A percentile compares a stretch with the other conserved stretches of the same genome.
Evolutionary conservation across 371 early-diverging fungal genomes (phyloP).

Genomic region (Mortierella sp.): DNA sequence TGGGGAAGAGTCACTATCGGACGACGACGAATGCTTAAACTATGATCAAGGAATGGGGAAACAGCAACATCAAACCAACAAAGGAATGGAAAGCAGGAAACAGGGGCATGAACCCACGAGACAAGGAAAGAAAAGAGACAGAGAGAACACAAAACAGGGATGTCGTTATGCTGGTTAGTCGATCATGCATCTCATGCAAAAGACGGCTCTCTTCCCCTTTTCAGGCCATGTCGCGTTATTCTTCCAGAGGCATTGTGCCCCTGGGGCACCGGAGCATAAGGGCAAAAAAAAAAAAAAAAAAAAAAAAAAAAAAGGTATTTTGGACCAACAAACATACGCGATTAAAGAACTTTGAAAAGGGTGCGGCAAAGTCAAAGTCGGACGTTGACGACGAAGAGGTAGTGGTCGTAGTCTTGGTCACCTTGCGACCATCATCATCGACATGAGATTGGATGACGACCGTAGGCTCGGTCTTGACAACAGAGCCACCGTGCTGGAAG

Average conservation of each 20-base stretch:
- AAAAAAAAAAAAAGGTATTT: not conserved
- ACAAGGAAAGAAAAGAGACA: not conserved
- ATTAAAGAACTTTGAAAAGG: slow-evolving; percentile 46
- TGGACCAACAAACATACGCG: slow-evolving; percentile 27
- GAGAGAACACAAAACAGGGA: not conserved
- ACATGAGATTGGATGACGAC: slow-evolving; percentile 37
- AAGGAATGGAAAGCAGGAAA: not conserved
- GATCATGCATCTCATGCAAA: too few relatives aligned
- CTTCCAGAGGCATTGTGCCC: too few relatives aligned
- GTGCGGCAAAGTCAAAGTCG: slow-evolving; percentile 2
- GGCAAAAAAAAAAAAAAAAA: not conserved
- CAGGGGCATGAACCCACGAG: not conserved
- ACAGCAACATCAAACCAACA: too few relatives aligned
- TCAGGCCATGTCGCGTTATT: too few relatives aligned
- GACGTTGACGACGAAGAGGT: slow-evolving; percentile 27
- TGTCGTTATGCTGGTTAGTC: too few relatives aligned
- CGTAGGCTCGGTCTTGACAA: slow-evolving; percentile 29
- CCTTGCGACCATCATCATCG: slow-evolving; percentile 44
- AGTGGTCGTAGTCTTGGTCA: slow-evolving; percentile 48
- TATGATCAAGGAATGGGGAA: not conserved
- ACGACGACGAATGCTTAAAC: too few relatives aligned
- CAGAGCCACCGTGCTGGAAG: slow-evolving; percentile 9
- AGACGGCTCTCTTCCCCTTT: too few relatives aligned
- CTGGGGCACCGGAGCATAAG: too few relatives aligned
- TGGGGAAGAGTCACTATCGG: too few relatives aligned